Evolutionary conservation across 78 protist genomes (phyloP).

Genomic region (Chrysochromulina parva): DNA sequence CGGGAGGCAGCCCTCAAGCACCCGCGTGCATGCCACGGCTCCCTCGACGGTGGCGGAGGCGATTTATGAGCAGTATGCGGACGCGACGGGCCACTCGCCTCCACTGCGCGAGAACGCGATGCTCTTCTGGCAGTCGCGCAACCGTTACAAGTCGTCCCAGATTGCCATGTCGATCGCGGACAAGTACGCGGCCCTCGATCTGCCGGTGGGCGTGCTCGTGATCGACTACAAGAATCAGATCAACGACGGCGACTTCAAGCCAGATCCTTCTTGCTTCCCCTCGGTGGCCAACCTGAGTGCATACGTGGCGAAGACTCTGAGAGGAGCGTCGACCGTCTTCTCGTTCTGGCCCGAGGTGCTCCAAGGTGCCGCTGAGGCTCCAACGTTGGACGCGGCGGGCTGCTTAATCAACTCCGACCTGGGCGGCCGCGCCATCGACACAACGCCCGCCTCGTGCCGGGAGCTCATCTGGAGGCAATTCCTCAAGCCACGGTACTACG

Average conservation of each 20-base stretch:
- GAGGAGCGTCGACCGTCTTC: neutral
- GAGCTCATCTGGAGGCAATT: neutral
- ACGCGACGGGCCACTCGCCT: conserved; percentile 33
- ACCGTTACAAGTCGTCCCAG: neutral
- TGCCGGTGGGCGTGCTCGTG: conserved; percentile 17
- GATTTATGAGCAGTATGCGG: neutral
- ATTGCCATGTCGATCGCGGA: neutral
- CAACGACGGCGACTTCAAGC: conserved; percentile 20
- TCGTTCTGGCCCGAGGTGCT: conserved; percentile 5
- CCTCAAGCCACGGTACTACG: conserved; percentile 1
- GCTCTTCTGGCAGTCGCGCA: conserved; percentile 13
- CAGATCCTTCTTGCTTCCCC: conserved; percentile 23
- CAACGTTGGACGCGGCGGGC: neutral
- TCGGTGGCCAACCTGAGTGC: neutral
- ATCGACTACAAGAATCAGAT: conserved; percentile 22
- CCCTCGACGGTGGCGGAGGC: neutral
- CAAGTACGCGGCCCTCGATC: neutral
- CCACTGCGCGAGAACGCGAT: neutral
- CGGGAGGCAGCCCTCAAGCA: too few species aligned
- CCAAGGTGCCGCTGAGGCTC: neutral
- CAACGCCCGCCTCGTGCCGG: neutral
- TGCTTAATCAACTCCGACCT: neutral
- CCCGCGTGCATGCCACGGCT: neutral
- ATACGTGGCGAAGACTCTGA: neutral
- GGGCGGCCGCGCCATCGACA: conserved; percentile 13